phyloP scores from a whole-genome alignment of 495 filamentous ascomycete species.

The Parachaetomium inaequale region DNA sequence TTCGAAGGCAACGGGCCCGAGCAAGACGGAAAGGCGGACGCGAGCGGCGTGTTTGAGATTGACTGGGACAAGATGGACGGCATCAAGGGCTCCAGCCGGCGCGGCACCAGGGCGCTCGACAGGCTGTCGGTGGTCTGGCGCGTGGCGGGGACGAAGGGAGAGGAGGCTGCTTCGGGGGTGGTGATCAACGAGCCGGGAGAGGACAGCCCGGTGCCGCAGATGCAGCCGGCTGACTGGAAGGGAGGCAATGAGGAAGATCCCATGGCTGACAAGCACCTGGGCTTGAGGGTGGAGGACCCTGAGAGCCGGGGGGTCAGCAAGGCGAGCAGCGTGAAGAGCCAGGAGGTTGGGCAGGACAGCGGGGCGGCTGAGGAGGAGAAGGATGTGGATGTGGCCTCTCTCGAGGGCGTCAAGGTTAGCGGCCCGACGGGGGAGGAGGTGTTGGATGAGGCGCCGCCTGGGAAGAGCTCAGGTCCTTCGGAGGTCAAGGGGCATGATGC shows the following conservation, averaged over 20 bases:
- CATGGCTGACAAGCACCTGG: conserved; percentile 57
- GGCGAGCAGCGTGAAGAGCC: conserved; percentile 48
- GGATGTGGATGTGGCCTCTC: conserved; percentile 27
- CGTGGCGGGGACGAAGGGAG: conserved; percentile 18
- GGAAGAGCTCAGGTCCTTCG: background rate
- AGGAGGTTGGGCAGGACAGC: conserved; percentile 16
- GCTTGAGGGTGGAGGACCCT: conserved; percentile 58
- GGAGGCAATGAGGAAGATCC: conserved; percentile 46
- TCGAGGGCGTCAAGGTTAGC: conserved; percentile 32
- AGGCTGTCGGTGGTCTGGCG: conserved; percentile 84
- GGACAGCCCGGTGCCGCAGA: conserved; percentile 64
- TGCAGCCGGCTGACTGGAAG: conserved; percentile 67
- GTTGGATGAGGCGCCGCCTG: conserved; percentile 15
- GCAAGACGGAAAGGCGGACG: conserved; percentile 45
- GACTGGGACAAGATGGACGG: conserved; percentile 61
- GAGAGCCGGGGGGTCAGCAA: conserved; percentile 62
- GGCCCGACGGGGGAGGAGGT: conserved; percentile 34
- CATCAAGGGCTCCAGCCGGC: conserved; percentile 71
- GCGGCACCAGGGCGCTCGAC: conserved; percentile 79
- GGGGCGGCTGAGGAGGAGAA: background rate
- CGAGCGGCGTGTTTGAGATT: conserved; percentile 54
- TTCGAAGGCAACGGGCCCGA: conserved; percentile 81
- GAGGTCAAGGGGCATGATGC: background rate
- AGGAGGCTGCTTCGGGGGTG: conserved; percentile 27
- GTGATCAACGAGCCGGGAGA: conserved; percentile 57